Evolutionary conservation across 441 rosid genomes (phyloP).

Genomic region (Eutrema salsugineum): DNA sequence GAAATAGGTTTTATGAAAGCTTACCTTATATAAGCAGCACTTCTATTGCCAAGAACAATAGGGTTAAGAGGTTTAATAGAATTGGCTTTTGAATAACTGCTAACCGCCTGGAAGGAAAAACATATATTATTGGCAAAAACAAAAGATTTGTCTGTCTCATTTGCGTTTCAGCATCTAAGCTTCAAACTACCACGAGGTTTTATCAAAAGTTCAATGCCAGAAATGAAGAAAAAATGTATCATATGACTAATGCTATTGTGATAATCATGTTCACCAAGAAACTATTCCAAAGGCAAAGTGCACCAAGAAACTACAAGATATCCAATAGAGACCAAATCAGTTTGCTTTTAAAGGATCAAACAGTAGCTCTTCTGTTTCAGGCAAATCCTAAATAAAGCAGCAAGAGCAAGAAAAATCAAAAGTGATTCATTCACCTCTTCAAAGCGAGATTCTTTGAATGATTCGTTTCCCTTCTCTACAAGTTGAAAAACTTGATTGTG

Average conservation of each 20-base stretch:
- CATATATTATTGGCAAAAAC: slow-evolving; percentile 9
- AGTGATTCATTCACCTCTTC: slow-evolving; percentile 50
- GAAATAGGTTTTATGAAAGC: neutral
- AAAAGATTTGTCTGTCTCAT: neutral
- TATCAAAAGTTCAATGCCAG: neutral
- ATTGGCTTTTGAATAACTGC: slow-evolving; percentile 74
- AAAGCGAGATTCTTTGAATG: slow-evolving; percentile 58
- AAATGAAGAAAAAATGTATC: neutral
- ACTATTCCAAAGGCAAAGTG: neutral
- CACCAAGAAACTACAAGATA: neutral
- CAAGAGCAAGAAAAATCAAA: neutral
- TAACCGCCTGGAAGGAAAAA: slow-evolving; percentile 57
- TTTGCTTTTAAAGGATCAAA: neutral
- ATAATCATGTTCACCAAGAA: slow-evolving; percentile 1
- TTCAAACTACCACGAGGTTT: neutral
- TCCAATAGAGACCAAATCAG: neutral
- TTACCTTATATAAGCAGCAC: slow-evolving; percentile 84
- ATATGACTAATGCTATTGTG: neutral
- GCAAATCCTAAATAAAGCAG: neutral
- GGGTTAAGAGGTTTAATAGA: slow-evolving; percentile 73
- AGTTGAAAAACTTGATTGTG: slow-evolving; percentile 58
- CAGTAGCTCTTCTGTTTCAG: neutral
- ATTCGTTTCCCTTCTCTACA: slow-evolving; percentile 60
- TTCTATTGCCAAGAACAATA: slow-evolving; percentile 74
- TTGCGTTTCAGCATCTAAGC: slow-evolving; percentile 3